Base-by-base conservation (phyloP, 441 rosid species). In the Brassica balearica region DNA sequence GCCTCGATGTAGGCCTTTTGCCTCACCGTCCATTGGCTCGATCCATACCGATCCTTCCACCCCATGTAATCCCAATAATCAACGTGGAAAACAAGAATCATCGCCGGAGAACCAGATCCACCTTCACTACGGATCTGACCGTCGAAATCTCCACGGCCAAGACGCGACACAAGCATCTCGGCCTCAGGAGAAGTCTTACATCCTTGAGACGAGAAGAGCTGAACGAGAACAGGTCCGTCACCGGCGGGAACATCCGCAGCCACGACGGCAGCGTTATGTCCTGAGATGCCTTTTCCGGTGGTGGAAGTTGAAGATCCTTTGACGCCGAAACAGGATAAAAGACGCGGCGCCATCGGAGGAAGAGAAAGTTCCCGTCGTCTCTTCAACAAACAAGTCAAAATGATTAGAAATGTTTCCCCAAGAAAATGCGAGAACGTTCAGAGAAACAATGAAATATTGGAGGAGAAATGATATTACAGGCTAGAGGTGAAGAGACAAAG, bases 31-130 rank as follows among this genome's bases (percentile, higher is more conserved):
- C 92, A 92, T 7, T 80, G 87, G 80, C 90, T 92, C 1, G 90
- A 86, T 0, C 90, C 98, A 10, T 72, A 92, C 6, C 96, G 98
- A 55, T 94, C 98, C 73, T 91, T 94, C 98, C 98, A 94, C 15
- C 98, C 98, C 84, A 70, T 76, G 60, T 94, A 88, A 77, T 94
- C 98, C 96, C 97, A 92, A 73, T 89, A 92, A 78, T 92, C 98
- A 1, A 92, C 98, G 65, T 94, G 98, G 76, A 85, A 90, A 23
- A 84, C 95, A 77, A 94, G 67, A 70, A 86, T 81, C 27, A 88
- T 68, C 70, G 89, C 90, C 11, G 94, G 92, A 58, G 84, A 71
- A 38, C 83, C 93, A 7, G 59, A 67, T 61, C 65, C 82, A 61
- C 77, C 65, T 0, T 68, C 74, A 8, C 71, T 2, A 25, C 70